A percentile compares a stretch with the other conserved stretches of the same genome.
Conservation (phyloP, 257 asterid species). For the Haberlea rhodopensis region DNA sequence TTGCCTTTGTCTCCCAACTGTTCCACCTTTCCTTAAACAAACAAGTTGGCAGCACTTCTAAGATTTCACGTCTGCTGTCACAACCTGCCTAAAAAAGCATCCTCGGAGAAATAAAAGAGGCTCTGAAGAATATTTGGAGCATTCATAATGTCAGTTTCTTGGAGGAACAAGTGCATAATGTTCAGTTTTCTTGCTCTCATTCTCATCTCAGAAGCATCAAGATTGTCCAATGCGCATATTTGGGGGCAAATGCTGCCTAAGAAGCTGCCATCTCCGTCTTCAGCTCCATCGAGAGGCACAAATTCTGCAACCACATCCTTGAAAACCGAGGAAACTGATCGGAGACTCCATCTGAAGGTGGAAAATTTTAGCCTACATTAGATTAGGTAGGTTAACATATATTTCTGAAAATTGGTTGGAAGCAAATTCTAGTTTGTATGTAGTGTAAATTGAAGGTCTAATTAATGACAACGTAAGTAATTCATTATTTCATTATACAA, state of each 20-base stretch:
- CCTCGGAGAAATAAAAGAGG: conserved; percentile 29
- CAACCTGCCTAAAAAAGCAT: conserved; percentile 39
- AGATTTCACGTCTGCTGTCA: conserved; percentile 54
- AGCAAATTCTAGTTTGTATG: conserved; percentile 26
- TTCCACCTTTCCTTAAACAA: conserved; percentile 61
- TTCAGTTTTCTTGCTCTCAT: conserved; percentile 52
- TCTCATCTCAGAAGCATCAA: conserved; percentile 59
- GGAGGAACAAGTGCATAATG: conserved; percentile 42
- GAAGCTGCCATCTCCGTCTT: conserved; percentile 76
- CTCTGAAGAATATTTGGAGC: conserved; percentile 9
- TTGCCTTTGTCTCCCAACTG: conserved; percentile 68
- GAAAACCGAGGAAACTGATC: conserved; percentile 34
- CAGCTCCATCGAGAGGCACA: conserved; percentile 81
- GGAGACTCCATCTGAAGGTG: conserved; percentile 44
- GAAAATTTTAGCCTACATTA: conserved; percentile 43
- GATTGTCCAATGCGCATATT: conserved; percentile 50
- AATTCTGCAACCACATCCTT: conserved; percentile 48
- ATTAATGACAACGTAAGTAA: conserved; percentile 24
- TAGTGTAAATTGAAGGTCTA: conserved; percentile 23
- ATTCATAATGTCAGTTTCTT: conserved; percentile 51
- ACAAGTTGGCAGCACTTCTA: conserved; percentile 59
- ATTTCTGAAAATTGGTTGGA: conserved; percentile 18
- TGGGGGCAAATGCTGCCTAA: conserved; percentile 92
- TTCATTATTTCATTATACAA: conserved; percentile 18
- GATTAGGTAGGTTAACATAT: conserved; percentile 17